A percentile compares a stretch with the other conserved stretches of the same genome.
Conservation (phyloP, 1,284 basidiomycete species). For the Boletus holoroseus region DNA sequence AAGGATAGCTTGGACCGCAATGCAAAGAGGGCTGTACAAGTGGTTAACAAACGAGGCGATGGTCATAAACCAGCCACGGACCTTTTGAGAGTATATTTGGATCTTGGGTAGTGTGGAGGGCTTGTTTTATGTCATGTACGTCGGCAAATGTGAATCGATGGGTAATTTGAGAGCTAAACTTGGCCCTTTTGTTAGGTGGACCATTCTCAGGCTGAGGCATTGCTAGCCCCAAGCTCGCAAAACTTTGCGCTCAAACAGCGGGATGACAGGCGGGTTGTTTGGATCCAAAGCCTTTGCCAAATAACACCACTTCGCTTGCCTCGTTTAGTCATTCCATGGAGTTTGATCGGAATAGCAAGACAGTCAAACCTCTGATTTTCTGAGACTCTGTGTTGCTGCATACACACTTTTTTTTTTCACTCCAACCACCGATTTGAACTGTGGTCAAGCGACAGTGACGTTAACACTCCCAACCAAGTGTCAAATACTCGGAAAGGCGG, state of each 20-base stretch:
- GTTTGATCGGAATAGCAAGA: neutral
- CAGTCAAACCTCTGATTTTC: neutral
- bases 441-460: too few relatives aligned
- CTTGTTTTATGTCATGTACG: constrained; percentile 25
- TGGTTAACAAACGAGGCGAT: neutral
- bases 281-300: constrained; percentile 29
- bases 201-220: constrained; percentile 14
- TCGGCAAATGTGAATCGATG: constrained; percentile 16
- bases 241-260: neutral
- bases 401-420: neutral
- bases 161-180: neutral
- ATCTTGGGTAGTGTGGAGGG: constrained; percentile 17
- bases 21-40: constrained; percentile 39
- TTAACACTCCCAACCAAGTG: too few relatives aligned
- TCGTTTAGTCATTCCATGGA: neutral
- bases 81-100: constrained; percentile 26
- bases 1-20: constrained; percentile 35
- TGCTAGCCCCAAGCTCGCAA: neutral
- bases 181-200: constrained; percentile 15
- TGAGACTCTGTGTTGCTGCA: neutral
- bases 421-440: neutral
- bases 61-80: constrained; percentile 5
- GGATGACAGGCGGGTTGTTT: constrained; percentile 18
- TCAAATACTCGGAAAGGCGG: too few relatives aligned
- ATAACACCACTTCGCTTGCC: neutral